phyloP scores from a whole-genome alignment of 2,329 filamentous ascomycete species.

The Hypomyces perniciosus region DNA sequence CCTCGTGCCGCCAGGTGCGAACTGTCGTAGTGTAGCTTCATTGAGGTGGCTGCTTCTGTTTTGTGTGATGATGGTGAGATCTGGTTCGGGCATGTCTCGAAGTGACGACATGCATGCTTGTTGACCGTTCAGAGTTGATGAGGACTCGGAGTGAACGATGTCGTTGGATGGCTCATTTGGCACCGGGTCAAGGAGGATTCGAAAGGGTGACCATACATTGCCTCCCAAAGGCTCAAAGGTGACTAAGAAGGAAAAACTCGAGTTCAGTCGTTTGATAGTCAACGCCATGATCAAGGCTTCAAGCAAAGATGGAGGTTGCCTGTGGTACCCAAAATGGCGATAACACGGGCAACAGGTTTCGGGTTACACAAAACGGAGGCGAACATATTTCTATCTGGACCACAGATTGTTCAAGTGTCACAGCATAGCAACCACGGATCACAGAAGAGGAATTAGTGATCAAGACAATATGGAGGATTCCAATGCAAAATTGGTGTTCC shows the following conservation, averaged over 20 bases:
- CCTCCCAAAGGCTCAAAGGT: constrained; percentile 48
- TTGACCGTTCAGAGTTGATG: constrained; percentile 28
- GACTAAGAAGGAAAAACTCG: constrained; percentile 59
- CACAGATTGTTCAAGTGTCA: neutral
- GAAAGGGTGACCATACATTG: constrained; percentile 44
- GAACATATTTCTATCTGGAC: neutral
- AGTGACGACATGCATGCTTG: constrained; percentile 49
- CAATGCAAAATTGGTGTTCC: neutral
- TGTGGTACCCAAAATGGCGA: neutral
- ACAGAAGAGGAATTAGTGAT: neutral
- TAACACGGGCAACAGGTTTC: neutral
- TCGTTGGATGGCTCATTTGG: constrained; percentile 55
- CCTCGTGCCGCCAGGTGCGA: constrained; percentile 46
- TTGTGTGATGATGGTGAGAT: constrained; percentile 43
- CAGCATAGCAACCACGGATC: neutral
- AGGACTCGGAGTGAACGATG: constrained; percentile 23
- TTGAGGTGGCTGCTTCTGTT: constrained; percentile 62
- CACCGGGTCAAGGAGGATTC: constrained; percentile 68
- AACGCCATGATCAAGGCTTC: constrained; percentile 47
- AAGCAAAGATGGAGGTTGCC: neutral
- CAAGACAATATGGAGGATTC: neutral
- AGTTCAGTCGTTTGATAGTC: constrained; percentile 57
- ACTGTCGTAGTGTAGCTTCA: constrained; percentile 59
- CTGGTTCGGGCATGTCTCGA: constrained; percentile 34
- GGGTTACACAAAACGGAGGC: neutral